Base-by-base conservation (phyloP, 306 rosid genomes). In the Quillaja saponaria region DNA sequence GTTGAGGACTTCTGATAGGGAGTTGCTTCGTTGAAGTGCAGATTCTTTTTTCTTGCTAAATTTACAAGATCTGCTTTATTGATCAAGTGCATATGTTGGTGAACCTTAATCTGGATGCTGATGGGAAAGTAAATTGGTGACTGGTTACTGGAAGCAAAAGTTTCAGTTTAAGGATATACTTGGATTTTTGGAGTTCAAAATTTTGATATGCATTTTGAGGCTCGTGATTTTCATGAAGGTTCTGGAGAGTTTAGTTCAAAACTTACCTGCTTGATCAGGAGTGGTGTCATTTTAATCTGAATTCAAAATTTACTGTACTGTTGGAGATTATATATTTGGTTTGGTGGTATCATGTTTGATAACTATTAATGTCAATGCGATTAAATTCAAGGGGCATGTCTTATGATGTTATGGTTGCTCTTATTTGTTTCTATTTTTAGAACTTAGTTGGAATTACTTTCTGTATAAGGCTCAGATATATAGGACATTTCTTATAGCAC, bases 1-100 rank as follows among this genome's bases (percentile, higher is more conserved):
- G 66, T 68, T 35, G 55, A 66, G 70, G 83, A 73, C 71, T 68
- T 63, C 48, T 37, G 69, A 75, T 75, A 73, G 79, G 73, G 67
- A 79, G 45, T 80, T 72, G 10, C 64, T 72, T 52, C 76, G 75
- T 64, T 69, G 42, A 67, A 70, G 53, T 6, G 48, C 35, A 63
- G 55, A 25, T 55, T 10, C 52, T 64, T 59, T 21, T 48, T 65
- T 21, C 9, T 41, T 13, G 33, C 64, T 57, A 13, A 64, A 62
- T 67, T 58, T 55, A 63, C 72, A 50, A 48, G 58, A 67, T 66
- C 45, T 39, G 44, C 7, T 2, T 39, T 12, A 39, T 39, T 3
- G 44, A 39, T 39, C 7, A 7, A 7, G 10, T 39, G 13, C 13
- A 12, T 39, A 8, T 39, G 31, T 51, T 61, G 65, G 55, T 77